phyloP scores from a whole-genome alignment of 2,329 filamentous ascomycete species.

The Colletotrichum lupini region DNA sequence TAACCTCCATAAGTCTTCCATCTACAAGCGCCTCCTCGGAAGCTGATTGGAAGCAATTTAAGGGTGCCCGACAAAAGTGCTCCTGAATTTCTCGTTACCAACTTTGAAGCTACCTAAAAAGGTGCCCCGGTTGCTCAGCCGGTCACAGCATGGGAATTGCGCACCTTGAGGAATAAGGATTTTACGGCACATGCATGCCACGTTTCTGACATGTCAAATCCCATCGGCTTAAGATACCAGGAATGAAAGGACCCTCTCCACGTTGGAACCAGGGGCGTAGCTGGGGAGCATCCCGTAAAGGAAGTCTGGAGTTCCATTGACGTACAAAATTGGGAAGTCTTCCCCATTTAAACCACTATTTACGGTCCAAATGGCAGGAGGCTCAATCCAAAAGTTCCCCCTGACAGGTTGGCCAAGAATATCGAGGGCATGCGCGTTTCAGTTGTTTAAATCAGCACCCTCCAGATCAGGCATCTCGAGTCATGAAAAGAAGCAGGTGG shows the following conservation, averaged over 20 bases:
- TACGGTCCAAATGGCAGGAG: not conserved
- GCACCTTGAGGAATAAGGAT: not conserved
- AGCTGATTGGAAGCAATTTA: too few relatives aligned
- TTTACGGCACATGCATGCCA: not conserved
- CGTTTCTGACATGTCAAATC: conserved; percentile 4
- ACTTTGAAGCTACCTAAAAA: not conserved
- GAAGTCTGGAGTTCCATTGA: conserved; percentile 3
- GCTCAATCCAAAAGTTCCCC: not conserved
- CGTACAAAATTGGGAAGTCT: conserved; percentile 2
- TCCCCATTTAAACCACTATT: conserved; percentile 12
- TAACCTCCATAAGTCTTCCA: too few relatives aligned
- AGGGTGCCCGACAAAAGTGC: too few relatives aligned
- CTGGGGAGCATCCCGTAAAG: not conserved
- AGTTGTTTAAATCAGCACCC: not conserved
- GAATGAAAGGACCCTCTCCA: not conserved
- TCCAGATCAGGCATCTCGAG: not conserved
- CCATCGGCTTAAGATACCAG: not conserved
- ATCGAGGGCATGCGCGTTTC: conserved; percentile 19
- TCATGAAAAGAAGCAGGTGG: not conserved
- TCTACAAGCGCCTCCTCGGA: too few relatives aligned
- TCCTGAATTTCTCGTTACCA: not conserved
- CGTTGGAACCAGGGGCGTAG: not conserved
- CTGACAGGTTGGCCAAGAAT: conserved; percentile 15
- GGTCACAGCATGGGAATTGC: not conserved
- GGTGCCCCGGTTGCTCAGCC: not conserved